These are phyloP conservation scores for Nicotiana rustica DNA, from an alignment of 305 asterid species.

Conservation along the genomic window DNA sequence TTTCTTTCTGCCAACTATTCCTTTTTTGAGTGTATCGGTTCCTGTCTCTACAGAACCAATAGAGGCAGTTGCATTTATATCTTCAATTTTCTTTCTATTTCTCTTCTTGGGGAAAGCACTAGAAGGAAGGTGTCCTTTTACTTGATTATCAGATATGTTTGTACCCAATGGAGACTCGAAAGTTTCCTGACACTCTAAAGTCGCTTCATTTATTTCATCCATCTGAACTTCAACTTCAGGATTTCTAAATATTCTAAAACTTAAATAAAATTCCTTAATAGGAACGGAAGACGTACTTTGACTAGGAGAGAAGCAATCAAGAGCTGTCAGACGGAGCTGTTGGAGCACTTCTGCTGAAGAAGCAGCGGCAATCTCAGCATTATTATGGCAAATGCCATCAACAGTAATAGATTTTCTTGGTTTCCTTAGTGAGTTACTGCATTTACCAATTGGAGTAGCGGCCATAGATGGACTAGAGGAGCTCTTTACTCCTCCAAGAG, in stretches of 20 bases:
- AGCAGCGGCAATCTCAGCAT: constrained; percentile 48
- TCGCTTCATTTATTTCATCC: constrained; percentile 35
- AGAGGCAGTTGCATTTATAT: constrained; percentile 33
- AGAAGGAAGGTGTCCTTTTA: constrained; percentile 17
- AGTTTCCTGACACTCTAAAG: constrained; percentile 36
- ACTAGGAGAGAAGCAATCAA: constrained; percentile 47
- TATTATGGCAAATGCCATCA: constrained; percentile 35
- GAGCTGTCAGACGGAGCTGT: constrained; percentile 58
- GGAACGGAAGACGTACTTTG: constrained; percentile 55
- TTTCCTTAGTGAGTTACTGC: constrained; percentile 34
- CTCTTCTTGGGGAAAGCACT: constrained; percentile 40
- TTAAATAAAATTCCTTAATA: constrained; percentile 51
- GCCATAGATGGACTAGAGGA: constrained; percentile 32
- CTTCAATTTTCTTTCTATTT: constrained; percentile 44
- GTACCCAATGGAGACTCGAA: constrained; percentile 15
- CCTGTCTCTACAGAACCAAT: constrained; percentile 37
- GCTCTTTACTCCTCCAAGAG: constrained; percentile 37
- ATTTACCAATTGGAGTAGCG: constrained; percentile 30
- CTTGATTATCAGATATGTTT: neutral
- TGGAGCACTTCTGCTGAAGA: constrained; percentile 60
- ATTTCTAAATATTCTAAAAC: constrained; percentile 67
- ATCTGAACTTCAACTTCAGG: constrained; percentile 28
- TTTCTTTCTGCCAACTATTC: constrained; percentile 40
- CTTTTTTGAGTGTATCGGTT: constrained; percentile 39
- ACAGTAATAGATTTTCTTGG: constrained; percentile 44